Base-by-base conservation (phyloP, 257 asterid species). In the Lycium ferocissimum region DNA sequence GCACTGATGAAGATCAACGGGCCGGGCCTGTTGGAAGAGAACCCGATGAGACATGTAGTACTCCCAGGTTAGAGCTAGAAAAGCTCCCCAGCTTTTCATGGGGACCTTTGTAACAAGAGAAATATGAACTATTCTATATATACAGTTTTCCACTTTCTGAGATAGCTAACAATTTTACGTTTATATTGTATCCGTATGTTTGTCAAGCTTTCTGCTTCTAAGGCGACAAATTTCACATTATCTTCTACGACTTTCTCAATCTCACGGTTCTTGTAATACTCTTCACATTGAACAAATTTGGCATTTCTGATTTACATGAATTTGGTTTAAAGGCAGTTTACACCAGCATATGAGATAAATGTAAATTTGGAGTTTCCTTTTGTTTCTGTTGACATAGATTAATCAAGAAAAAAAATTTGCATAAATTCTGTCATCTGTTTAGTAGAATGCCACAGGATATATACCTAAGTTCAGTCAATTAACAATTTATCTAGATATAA, bases 71-170 rank as follows among this genome's bases (percentile, higher is more conserved):
- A 76, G 63, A 76, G 63, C 82, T 76, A 76, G 63, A 76, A 76
- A 76, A 76, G 9, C 82, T 76, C 63, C 82, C 82, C 63, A 4
- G 22, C 47, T 76, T 51, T 76, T 76, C 82, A 51, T 1, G 82
- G 82, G 82, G 82, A 14, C 63, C 82, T 51, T 76, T 76, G 82
- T 76, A 76, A 51, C 47, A 76, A 51, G 82, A 51, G 62, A 76
- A 51, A 1, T 76, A 51, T 76, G 63, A 26, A 26, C 58, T 76
- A 76, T 5, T 13, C 14, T 22, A 63, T 6, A 22, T 51, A 26
- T 76, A 22, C 47, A 76, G 15, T 56, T 76, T 76, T 76, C 47
- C 65, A 76, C 49, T 15, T 51, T 14, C 61, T 13, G 22, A 8
- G 14, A 37, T 70, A 70, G 54, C 22, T 70, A 69, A 37, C 1